Evolutionary conservation across 768 basidiomycete genomes (phyloP), one percentile per base, ranked within the genome.

Genomic region (Kondoa malvinella): DNA sequence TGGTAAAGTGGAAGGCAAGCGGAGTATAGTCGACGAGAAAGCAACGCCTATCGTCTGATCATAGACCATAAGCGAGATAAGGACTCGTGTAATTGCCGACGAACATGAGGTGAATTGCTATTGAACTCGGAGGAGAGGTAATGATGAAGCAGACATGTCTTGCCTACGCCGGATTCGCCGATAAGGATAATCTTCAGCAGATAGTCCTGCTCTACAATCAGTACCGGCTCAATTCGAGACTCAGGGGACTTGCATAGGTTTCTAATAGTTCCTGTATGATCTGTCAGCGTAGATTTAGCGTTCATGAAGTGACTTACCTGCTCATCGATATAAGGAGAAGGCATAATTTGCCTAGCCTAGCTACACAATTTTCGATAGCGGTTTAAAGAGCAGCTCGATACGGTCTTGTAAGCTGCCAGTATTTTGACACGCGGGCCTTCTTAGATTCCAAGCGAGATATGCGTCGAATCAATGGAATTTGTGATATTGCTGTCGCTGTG

Each of bases 151-250:
- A 97, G 80, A 77, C 95, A 97, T 26, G 92, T 92, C 82, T 15
- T 57, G 12, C 29, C 14, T 29, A 65, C 67, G 34, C 67, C 62
- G 25, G 61, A 70, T 81, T 68, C 72, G 89, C 94, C 94, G 74
- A 96, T 90, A 72, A 97, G 84, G 76, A 96, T 95, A 79, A 92
- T 91, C 80, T 99, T 99, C 86, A 96, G 90, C 72, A 99, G 83
- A 78, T 95, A 97, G 79, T 99, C 95, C 56, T 69, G 66, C 30
- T 21, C 40, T 21, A n/a, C 21, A 50, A 50, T 50, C 40, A 8
- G 40, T 50, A n/a, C n/a, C n/a, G n/a, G n/a, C n/a, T n/a, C n/a
- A n/a, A n/a, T n/a, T n/a, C n/a, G n/a, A n/a, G n/a, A n/a, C n/a
- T n/a, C n/a, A n/a, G n/a, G n/a, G n/a, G 40, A 50, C 40, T 8